phyloP scores from a whole-genome alignment of 495 filamentous ascomycete genomes.

The Poronia punctata region DNA sequence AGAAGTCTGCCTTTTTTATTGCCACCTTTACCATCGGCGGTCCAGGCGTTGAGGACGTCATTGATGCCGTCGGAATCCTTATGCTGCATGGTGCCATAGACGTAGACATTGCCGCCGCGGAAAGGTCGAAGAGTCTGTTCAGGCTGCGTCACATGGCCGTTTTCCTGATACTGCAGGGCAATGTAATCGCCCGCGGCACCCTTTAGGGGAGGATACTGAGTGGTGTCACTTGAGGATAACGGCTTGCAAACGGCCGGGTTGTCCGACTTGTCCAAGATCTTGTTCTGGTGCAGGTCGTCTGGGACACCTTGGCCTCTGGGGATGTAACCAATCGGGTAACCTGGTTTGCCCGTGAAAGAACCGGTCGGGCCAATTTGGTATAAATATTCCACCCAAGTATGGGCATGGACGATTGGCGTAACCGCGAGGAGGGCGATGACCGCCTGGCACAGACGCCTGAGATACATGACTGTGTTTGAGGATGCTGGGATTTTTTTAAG shows the following conservation, averaged over 20 bases:
- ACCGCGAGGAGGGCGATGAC: constrained; percentile 30
- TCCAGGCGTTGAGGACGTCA: constrained; percentile 70
- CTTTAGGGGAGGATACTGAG: constrained; percentile 53
- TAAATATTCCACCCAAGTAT: constrained; percentile 76
- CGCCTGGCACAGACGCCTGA: constrained; percentile 9
- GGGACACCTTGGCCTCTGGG: constrained; percentile 42
- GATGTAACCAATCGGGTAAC: constrained; percentile 59
- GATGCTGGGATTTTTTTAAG: neutral
- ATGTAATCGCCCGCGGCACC: constrained; percentile 62
- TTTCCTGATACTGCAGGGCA: constrained; percentile 73
- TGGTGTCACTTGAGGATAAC: constrained; percentile 44
- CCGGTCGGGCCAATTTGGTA: constrained; percentile 65
- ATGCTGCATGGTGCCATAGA: constrained; percentile 65
- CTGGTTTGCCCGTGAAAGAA: constrained; percentile 59
- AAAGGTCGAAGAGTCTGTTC: constrained; percentile 53
- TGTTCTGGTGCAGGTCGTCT: constrained; percentile 36
- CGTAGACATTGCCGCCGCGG: constrained; percentile 67
- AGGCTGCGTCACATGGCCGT: constrained; percentile 76
- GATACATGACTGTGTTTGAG: constrained; percentile 9
- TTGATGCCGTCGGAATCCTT: constrained; percentile 52
- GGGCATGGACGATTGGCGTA: constrained; percentile 38
- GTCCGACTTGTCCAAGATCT: constrained; percentile 34
- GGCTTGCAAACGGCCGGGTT: constrained; percentile 37
- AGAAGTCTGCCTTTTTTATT: constrained; percentile 67
- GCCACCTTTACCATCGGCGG: constrained; percentile 64